Evolutionary conservation across 2,329 filamentous ascomycete species (phyloP).

Genomic region (Diaporthe australafricana): DNA sequence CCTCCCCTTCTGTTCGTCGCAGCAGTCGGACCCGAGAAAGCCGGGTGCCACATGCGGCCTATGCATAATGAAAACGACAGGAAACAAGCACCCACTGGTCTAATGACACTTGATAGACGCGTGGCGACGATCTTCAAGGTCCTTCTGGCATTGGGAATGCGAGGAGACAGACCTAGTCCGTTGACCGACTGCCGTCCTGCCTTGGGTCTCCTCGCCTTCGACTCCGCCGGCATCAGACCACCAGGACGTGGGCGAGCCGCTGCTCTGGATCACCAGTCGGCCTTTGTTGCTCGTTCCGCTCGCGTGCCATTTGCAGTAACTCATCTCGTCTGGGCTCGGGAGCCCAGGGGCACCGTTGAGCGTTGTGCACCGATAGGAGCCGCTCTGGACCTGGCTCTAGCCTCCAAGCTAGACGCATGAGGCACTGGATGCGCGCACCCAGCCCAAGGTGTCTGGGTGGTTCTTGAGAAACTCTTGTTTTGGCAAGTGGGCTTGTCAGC

Average conservation of each 20-base stretch:
- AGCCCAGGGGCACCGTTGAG: slow-evolving; percentile 20
- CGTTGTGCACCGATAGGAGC: neutral
- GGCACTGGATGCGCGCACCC: slow-evolving; percentile 14
- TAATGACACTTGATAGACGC: slow-evolving; percentile 17
- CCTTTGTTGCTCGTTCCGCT: neutral
- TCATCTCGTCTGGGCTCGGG: neutral
- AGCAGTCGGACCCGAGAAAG: slow-evolving; percentile 25
- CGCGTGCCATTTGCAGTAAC: neutral
- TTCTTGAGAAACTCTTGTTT: slow-evolving; percentile 27
- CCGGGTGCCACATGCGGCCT: slow-evolving; percentile 14
- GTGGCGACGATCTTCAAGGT: slow-evolving; percentile 23
- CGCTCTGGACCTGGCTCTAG: slow-evolving; percentile 2
- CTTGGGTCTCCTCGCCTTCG: neutral
- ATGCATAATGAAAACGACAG: slow-evolving; percentile 17
- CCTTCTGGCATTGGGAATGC: slow-evolving; percentile 9
- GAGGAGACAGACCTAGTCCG: slow-evolving; percentile 2
- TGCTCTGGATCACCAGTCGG: neutral
- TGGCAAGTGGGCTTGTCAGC: slow-evolving; percentile 23
- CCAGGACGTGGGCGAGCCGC: neutral
- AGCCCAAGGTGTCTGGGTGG: slow-evolving; percentile 11
- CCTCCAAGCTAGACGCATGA: slow-evolving; percentile 10
- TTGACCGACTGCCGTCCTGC: neutral
- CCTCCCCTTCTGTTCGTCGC: neutral
- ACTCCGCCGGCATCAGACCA: slow-evolving; percentile 17
- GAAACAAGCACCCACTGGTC: slow-evolving; percentile 8